Base-by-base conservation (phyloP, 768 basidiomycete species). In the Lactifluus echinatus region DNA sequence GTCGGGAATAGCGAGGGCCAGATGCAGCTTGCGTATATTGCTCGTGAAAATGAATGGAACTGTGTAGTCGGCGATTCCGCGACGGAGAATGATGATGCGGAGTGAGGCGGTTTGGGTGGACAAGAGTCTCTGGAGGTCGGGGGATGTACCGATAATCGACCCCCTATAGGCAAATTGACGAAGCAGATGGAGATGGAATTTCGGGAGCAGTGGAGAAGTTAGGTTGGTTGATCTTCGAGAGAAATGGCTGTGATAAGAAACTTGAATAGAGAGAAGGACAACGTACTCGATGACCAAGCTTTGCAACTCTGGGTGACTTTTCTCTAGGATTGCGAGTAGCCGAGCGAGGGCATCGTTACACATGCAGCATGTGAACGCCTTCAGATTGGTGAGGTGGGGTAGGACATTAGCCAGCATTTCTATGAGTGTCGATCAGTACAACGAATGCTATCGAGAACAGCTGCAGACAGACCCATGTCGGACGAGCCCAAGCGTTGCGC, bases 351-450 rank as follows among this genome's bases (percentile, higher is more conserved):
- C 75, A 17, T 81, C 80, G 37, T 72, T 75, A 1, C 76, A 71
- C 15, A 83, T 81, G n/a, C 77, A 76, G 43, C 84, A 79, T 65
- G 82, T 79, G 2, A 84, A 76, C 55, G 80, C 81, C 29, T 77
- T 74, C 34, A 87, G 71, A 61, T 80, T 84, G 49, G 69, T 68
- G 28, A 87, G 66, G 64, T 81, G 83, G 8, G 84, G 83, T 10
- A 88, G 71, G 3, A 83, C 82, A 44, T 86, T 87, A 19, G 79
- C 76, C 52, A 87, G 70, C 80, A 87, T 86, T 26, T n/a, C 37
- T 51, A 15, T 11, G 45, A 24, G 24, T 26, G 12, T 14, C 10
- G 19, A 31, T 28, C 52, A 34, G 29, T 28, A 34, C 26, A 3
- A 26, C 33, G 14, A 6, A 21, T 8, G 7, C 47, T 8, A 36